Percentiles rank a stretch among this genome's conserved stretches.
Conservation (phyloP, 108 stramenopile species). For the Cyclotella atomus region DNA sequence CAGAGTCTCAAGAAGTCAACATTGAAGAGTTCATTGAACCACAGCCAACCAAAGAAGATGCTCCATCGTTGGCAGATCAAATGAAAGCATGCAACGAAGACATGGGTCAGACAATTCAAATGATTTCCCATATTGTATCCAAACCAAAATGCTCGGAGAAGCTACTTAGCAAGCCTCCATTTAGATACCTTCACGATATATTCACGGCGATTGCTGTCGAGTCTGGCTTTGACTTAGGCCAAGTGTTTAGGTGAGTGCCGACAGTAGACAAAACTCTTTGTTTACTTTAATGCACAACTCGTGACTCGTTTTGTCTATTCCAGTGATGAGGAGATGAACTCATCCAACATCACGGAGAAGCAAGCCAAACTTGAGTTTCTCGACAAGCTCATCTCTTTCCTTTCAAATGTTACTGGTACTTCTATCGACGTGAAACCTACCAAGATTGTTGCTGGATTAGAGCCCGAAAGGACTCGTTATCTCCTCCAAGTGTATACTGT, state of each 20-base stretch:
- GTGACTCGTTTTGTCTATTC: not conserved
- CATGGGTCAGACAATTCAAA: constrained; percentile 34
- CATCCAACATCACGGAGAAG: constrained; percentile 65
- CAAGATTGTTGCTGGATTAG: constrained; percentile 80
- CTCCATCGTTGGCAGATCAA: not conserved
- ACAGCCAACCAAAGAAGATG: too few relatives aligned
- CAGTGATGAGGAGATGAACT: constrained; percentile 45
- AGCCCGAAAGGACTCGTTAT: constrained; percentile 71
- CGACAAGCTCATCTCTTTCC: constrained; percentile 58
- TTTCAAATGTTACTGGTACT: constrained; percentile 46
- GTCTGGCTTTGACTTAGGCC: constrained; percentile 48
- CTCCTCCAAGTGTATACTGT: constrained; percentile 75
- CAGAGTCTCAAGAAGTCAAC: too few relatives aligned
- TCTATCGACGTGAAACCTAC: constrained; percentile 58
- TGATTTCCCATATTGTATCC: constrained; percentile 53
- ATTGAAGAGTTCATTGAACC: too few relatives aligned
- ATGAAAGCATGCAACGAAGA: constrained; percentile 34
- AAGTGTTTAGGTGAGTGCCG: constrained; percentile 39
- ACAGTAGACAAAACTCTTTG: not conserved
- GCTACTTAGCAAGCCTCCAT: constrained; percentile 81
- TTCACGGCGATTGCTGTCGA: constrained; percentile 56
- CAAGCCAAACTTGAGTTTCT: constrained; percentile 63
- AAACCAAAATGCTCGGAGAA: constrained; percentile 84
- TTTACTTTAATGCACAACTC: too few relatives aligned
- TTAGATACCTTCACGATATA: constrained; percentile 86